Conservation (phyloP, 805 yeast genomes). For the Suhomyces xylopsoci region DNA sequence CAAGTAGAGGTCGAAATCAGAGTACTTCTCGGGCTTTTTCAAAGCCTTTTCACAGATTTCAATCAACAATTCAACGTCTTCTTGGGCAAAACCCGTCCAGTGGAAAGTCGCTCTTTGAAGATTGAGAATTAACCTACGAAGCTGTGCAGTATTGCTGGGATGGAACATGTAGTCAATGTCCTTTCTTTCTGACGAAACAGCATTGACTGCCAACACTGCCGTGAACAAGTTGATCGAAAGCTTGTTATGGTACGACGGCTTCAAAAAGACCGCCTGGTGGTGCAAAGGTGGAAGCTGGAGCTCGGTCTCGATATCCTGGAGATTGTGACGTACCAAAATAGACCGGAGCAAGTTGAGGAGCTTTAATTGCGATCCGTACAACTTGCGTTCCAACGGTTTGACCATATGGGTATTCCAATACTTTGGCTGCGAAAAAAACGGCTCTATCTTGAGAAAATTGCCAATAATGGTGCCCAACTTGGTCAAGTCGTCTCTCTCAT, state of each 20-base stretch:
- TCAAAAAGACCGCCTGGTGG: conserved; percentile 55
- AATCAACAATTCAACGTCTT: conserved; percentile 53
- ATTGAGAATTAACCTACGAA: conserved; percentile 57
- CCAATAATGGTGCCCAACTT: conserved; percentile 52
- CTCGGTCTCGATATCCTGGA: conserved; percentile 53
- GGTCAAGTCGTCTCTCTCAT: conserved; percentile 50
- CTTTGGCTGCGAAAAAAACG: conserved; percentile 48
- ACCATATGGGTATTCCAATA: conserved; percentile 48
- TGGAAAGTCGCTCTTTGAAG: conserved; percentile 66
- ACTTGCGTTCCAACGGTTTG: conserved; percentile 44
- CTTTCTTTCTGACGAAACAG: conserved; percentile 66
- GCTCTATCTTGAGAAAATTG: conserved; percentile 56
- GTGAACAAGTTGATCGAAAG: conserved; percentile 61
- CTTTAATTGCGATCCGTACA: conserved; percentile 40
- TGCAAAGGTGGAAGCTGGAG: conserved; percentile 55
- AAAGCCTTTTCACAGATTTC: conserved; percentile 47
- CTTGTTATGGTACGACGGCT: conserved; percentile 62
- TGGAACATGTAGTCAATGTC: conserved; percentile 74
- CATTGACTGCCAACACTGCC: conserved; percentile 67
- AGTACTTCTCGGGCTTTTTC: conserved; percentile 31
- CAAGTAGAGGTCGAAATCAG: conserved; percentile 36
- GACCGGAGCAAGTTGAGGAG: conserved; percentile 42
- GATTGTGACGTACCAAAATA: conserved; percentile 56
- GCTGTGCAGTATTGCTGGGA: conserved; percentile 50
- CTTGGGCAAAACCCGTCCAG: conserved; percentile 69